Evolutionary conservation across 352 stramenopile species (phyloP).

Genomic region (Phytophthora quininea): DNA sequence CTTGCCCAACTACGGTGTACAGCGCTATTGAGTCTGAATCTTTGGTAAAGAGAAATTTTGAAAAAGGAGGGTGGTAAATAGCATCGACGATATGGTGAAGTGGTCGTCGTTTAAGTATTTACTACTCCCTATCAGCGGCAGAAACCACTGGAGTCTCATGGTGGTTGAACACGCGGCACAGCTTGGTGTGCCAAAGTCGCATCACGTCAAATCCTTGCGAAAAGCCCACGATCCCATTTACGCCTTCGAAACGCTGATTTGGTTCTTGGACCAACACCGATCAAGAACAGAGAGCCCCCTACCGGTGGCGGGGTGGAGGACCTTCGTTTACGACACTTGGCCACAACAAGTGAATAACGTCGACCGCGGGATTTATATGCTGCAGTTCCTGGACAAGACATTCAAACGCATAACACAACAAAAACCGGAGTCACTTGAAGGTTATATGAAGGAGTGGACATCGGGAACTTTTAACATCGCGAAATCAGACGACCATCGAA

Average conservation of each 20-base stretch:
- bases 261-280: background rate
- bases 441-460: background rate
- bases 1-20: too few species aligned
- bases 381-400: conserved; percentile 1
- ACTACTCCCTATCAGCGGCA: background rate
- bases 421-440: background rate
- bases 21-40: too few species aligned
- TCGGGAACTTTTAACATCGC: background rate
- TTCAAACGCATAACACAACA: background rate
- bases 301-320: background rate
- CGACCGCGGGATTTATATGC: background rate
- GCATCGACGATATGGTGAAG: background rate
- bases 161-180: background rate
- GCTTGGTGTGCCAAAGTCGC: background rate
- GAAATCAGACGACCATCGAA: background rate
- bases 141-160: background rate
- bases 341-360: background rate
- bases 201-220: background rate
- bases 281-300: background rate
- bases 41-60: too few species aligned
- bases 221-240: background rate
- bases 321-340: background rate
- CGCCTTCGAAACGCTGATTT: background rate
- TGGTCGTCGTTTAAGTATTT: background rate
- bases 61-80: background rate